phyloP scores from a whole-genome alignment of 352 stramenopile species.

The Albugo laibachii region DNA sequence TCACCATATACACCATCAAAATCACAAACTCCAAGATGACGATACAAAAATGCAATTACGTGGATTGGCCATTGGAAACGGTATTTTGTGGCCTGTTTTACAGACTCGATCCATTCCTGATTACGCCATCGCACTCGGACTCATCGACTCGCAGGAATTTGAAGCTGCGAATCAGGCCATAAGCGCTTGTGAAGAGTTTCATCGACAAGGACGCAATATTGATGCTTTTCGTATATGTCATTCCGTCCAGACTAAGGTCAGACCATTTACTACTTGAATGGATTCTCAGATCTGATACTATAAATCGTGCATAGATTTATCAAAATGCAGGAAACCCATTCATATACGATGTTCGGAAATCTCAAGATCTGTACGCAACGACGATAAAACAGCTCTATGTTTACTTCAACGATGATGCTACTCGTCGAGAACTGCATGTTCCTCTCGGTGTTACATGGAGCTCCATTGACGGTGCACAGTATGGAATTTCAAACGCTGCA shows the following conservation, averaged over 20 bases:
- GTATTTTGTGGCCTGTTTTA: slow-evolving; percentile 64
- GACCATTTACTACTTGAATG: not conserved
- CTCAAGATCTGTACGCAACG: slow-evolving; percentile 25
- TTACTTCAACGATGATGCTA: slow-evolving; percentile 70
- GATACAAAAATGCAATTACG: slow-evolving; percentile 45
- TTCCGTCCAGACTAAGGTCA: slow-evolving; percentile 28
- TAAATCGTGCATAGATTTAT: slow-evolving; percentile 28
- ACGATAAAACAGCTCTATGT: slow-evolving; percentile 26
- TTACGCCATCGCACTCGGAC: slow-evolving; percentile 52
- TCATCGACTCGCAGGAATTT: slow-evolving; percentile 73
- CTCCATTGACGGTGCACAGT: slow-evolving; percentile 39
- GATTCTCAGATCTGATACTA: not conserved
- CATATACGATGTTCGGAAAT: slow-evolving; percentile 67
- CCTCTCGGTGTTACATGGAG: slow-evolving; percentile 31
- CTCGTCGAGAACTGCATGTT: slow-evolving; percentile 77
- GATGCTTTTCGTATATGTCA: slow-evolving; percentile 58
- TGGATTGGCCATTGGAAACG: slow-evolving; percentile 83
- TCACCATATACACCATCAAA: slow-evolving; percentile 83
- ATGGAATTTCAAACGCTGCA: slow-evolving; percentile 24
- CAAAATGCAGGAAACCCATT: slow-evolving; percentile 53
- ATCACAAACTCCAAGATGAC: slow-evolving; percentile 20
- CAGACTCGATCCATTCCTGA: slow-evolving; percentile 64
- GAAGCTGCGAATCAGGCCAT: slow-evolving; percentile 51
- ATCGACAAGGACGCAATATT: slow-evolving; percentile 45
- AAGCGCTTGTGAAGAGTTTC: slow-evolving; percentile 50